Conservation (phyloP, 2,329 filamentous ascomycete species). For the Hypoxylon sp. region DNA sequence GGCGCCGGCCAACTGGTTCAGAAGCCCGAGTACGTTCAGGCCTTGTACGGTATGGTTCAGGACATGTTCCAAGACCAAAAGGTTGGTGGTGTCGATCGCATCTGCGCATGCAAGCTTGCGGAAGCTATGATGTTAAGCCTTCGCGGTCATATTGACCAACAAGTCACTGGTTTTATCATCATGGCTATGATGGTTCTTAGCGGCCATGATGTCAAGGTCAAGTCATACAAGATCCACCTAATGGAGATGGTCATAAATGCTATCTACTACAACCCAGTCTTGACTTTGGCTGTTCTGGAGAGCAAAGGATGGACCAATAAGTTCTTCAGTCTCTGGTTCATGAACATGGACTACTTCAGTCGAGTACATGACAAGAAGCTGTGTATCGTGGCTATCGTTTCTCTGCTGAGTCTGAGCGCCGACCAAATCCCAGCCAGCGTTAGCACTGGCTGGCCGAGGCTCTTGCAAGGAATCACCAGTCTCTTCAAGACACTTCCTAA, state of each 20-base stretch:
- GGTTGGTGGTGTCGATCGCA: constrained; percentile 92
- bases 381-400: constrained; percentile 92
- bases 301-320: constrained; percentile 95
- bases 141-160: constrained; percentile 87
- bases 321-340: constrained; percentile 99
- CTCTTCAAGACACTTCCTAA: constrained; percentile 92
- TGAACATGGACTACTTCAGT: constrained; percentile 92
- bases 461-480: constrained; percentile 88
- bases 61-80: constrained; percentile 96
- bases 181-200: constrained; percentile 89
- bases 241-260: constrained; percentile 99
- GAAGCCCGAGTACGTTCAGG: constrained; percentile 88
- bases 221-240: constrained; percentile 93
- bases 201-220: constrained; percentile 84
- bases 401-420: constrained; percentile 83
- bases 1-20: constrained; percentile 84
- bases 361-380: constrained; percentile 99
- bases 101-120: constrained; percentile 97
- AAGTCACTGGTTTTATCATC: constrained; percentile 88
- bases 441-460: constrained; percentile 92
- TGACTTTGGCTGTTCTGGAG: constrained; percentile 91
- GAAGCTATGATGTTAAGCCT: constrained; percentile 98
- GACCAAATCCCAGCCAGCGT: constrained; percentile 92
- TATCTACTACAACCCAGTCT: constrained; percentile 94
- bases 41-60: constrained; percentile 92